Percentiles rank a stretch among this genome's conserved stretches.
These are phyloP conservation scores for Oldenlandia corymbosa DNA, from an alignment of 257 asterid genomes.

Conservation along the genomic window DNA sequence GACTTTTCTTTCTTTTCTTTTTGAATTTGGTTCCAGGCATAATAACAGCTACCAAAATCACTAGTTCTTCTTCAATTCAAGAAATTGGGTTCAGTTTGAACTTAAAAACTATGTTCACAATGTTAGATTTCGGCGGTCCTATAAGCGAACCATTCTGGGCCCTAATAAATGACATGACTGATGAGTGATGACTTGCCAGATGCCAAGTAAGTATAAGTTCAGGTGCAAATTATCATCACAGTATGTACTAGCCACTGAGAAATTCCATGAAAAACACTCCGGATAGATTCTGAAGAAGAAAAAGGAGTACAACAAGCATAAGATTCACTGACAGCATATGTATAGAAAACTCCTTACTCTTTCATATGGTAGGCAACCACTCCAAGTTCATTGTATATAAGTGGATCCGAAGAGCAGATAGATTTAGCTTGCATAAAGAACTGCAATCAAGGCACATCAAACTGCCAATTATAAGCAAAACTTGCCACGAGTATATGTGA, in stretches of 20 bases:
- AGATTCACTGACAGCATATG: neutral
- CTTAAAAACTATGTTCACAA: neutral
- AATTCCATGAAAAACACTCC: neutral
- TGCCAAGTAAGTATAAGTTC: too few species aligned
- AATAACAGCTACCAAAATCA: neutral
- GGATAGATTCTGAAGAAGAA: neutral
- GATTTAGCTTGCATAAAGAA: slow-evolving; percentile 91
- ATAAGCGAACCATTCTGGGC: neutral
- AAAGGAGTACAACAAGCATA: neutral
- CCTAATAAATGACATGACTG: neutral
- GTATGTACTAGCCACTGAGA: neutral
- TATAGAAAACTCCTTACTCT: slow-evolving; percentile 59
- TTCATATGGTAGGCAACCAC: slow-evolving; percentile 97
- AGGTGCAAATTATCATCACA: neutral
- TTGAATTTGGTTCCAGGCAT: too few species aligned
- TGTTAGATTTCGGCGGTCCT: neutral
- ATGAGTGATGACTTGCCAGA: neutral
- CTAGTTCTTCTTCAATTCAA: neutral
- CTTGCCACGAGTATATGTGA: neutral
- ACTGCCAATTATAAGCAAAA: neutral
- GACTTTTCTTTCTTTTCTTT: too few species aligned
- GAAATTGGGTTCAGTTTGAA: neutral
- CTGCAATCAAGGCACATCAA: slow-evolving; percentile 40
- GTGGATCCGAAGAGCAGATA: slow-evolving; percentile 91
- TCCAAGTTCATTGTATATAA: slow-evolving; percentile 95